A percentile compares a stretch with the other conserved stretches of the same genome.
Conservation (phyloP, 164 flowering plant species). For the Umbilicus rupestris region DNA sequence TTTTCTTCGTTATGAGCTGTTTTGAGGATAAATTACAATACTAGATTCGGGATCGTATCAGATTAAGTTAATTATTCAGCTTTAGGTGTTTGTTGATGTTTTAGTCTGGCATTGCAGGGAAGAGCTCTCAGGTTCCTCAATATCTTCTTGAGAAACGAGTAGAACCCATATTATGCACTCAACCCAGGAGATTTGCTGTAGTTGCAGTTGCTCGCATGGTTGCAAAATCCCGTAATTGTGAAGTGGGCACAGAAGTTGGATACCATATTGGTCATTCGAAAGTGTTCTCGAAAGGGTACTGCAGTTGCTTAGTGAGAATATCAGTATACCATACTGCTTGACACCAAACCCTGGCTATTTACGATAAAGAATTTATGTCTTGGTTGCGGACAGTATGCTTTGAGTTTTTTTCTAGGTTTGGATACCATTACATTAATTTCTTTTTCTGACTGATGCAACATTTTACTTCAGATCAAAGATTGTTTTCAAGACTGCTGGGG, state of each 20-base stretch:
- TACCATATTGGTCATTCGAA: constrained; percentile 90
- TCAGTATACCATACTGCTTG: not conserved
- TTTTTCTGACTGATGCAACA: not conserved
- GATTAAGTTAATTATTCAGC: not conserved
- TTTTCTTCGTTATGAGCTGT: not conserved
- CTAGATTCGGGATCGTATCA: not conserved
- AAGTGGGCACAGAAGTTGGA: constrained; percentile 87
- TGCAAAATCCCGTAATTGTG: constrained; percentile 70
- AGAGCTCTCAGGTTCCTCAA: constrained; percentile 96
- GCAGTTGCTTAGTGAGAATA: not conserved
- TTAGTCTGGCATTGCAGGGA: constrained; percentile 37
- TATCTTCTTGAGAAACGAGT: constrained; percentile 66
- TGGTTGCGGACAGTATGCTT: not conserved
- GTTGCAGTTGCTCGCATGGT: constrained; percentile 96
- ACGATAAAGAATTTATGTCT: not conserved
- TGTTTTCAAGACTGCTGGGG: constrained; percentile 95
- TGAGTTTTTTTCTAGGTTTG: not conserved
- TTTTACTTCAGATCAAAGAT: constrained; percentile 54
- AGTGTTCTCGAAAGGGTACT: constrained; percentile 56
- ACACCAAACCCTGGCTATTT: not conserved
- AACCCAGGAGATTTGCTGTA: constrained; percentile 97
- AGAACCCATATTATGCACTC: constrained; percentile 83
- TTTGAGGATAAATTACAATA: not conserved
- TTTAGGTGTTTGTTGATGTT: not conserved
- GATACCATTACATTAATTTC: not conserved